A percentile compares a stretch with the other conserved stretches of the same genome.
Conservation (phyloP, 164 flowering plant species). For the Vitis riparia region DNA sequence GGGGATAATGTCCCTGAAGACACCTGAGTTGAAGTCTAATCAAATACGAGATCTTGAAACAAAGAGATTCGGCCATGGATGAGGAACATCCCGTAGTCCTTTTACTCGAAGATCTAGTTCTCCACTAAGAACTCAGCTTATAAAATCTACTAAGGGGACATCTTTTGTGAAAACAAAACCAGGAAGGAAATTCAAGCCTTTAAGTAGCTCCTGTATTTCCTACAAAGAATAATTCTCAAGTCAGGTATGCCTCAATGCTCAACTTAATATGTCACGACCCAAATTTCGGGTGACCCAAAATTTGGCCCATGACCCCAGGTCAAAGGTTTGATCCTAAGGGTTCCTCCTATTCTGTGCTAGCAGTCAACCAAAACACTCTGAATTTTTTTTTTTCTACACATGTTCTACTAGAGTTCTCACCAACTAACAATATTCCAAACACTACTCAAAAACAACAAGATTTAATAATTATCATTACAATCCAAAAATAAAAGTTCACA, state of each 20-base stretch:
- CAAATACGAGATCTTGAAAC: conserved; percentile 59
- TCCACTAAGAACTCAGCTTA: conserved; percentile 57
- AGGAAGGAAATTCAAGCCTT: conserved; percentile 41
- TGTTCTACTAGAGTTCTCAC: no score
- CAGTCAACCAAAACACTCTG: neutral
- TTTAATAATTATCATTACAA: no score
- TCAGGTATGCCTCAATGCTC: no score
- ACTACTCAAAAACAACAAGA: no score
- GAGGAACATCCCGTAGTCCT: conserved; percentile 88
- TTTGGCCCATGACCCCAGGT: no score
- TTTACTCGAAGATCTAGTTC: conserved; percentile 51
- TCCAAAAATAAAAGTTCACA: no score
- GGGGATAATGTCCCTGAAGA: conserved; percentile 53
- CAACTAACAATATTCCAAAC: no score
- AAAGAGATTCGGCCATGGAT: conserved; percentile 88
- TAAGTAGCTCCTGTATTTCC: conserved; percentile 49
- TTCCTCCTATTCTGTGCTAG: no score
- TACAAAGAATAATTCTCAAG: conserved; percentile 13
- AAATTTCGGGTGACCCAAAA: no score
- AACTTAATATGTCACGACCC: no score
- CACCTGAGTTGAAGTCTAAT: conserved; percentile 51
- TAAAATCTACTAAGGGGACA: conserved; percentile 54
- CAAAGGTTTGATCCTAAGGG: no score
- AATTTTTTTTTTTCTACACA: no score
- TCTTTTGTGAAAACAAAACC: conserved; percentile 54